Percentiles rank a stretch among this genome's conserved stretches.
phyloP scores from a whole-genome alignment of 345 rosid species.

The Gossypioides kirkii region DNA sequence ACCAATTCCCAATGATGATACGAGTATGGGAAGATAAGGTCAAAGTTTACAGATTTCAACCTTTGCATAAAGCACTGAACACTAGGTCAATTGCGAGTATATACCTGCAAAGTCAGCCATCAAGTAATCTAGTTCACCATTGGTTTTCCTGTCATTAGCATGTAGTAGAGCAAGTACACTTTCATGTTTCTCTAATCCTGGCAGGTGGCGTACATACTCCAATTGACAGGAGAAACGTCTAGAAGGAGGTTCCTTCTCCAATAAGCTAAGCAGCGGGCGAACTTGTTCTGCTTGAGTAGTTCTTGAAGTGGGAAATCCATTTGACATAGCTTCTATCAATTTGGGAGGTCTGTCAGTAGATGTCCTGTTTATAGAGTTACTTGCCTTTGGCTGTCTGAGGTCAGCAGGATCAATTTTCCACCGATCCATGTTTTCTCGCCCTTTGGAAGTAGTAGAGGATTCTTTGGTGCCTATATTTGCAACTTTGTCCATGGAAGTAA shows the following conservation, averaged over 20 bases:
- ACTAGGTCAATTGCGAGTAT: neutral
- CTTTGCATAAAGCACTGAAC: neutral
- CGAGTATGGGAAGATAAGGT: neutral
- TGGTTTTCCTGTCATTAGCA: slow-evolving; percentile 81
- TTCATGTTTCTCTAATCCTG: slow-evolving; percentile 93
- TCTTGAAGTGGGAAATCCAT: slow-evolving; percentile 43
- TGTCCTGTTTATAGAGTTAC: slow-evolving; percentile 47
- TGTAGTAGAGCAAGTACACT: slow-evolving; percentile 83
- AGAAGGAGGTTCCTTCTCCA: slow-evolving; percentile 97
- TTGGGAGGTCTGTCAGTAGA: slow-evolving; percentile 76
- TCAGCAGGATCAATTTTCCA: slow-evolving; percentile 48
- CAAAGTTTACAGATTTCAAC: neutral
- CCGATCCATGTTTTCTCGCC: slow-evolving; percentile 37
- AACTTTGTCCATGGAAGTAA: slow-evolving; percentile 32
- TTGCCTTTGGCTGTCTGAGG: slow-evolving; percentile 43
- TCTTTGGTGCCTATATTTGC: slow-evolving; percentile 28
- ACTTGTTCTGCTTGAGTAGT: slow-evolving; percentile 72
- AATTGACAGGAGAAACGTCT: slow-evolving; percentile 82
- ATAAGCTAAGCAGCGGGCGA: slow-evolving; percentile 92
- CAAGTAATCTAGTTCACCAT: slow-evolving; percentile 85
- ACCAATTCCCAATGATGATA: neutral
- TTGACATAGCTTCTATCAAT: slow-evolving; percentile 52
- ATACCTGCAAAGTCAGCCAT: slow-evolving; percentile 98
- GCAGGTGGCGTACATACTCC: slow-evolving; percentile 68
- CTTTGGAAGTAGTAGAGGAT: slow-evolving; percentile 27